Base-by-base conservation (phyloP, 73 alveolate species). In the Diophrys appendiculata region DNA sequence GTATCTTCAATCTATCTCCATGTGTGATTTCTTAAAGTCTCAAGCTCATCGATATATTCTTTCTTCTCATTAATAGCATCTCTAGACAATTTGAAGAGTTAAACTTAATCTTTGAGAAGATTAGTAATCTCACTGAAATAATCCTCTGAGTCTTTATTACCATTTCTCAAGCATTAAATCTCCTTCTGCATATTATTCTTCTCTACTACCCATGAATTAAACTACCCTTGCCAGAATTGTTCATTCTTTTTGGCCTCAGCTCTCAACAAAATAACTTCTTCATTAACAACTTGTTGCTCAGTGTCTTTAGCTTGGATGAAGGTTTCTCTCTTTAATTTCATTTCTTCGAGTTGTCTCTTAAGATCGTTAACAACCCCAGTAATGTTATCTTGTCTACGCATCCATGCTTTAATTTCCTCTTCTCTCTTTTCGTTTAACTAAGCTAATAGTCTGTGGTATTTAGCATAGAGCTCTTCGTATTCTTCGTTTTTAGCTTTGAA, bases 391-490 rank as follows among this genome's bases (percentile, higher is more conserved):
- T 73, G 72, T 52, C 82, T 34, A 25, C 82, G 31, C 70, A 29
- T 22, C 82, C 82, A 73, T 18, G 30, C 67, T 65, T 73, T 73
- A n/a, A 73, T 25, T 72, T 73, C 82, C 29, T 73, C 82, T 73
- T 73, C 82, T 52, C 82, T 34, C 34, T 52, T 23, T 52, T 29
- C 82, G 28, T 73, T 29, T 13, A 73, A 54, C 2, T 60, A 52
- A 13, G 64, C 67, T 2, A 73, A 25, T 1, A 73, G 82, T 2
- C 43, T 14, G 33, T 33, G 23, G 28, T 73, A 34, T 54, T 52
- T 34, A 53, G 52, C 43, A n/a, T 73, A 52, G 28, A 73, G 82
- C 33, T 73, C 82, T 73, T 73, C 82, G 43, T 25, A 73, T 73
- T 73, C 82, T 73, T 73, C 82, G 28, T 30, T 73, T 11, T 73